phyloP scores from a whole-genome alignment of 306 rosid species.

The Cicer cuneatum region DNA sequence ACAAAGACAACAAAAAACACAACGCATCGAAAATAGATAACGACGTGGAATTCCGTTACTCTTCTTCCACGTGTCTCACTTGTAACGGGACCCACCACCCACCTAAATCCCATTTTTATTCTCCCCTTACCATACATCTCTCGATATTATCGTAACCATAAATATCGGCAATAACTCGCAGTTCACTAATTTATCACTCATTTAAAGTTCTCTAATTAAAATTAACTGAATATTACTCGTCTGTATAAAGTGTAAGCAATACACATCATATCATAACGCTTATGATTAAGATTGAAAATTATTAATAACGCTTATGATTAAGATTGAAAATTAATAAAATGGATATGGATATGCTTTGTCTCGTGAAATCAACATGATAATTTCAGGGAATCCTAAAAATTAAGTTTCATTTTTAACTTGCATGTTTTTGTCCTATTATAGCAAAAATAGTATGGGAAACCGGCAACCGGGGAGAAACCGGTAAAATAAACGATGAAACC shows the following conservation, averaged over 20 bases:
- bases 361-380: constrained; percentile 39
- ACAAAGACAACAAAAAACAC: constrained; percentile 14
- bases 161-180: constrained; percentile 22
- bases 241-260: background rate
- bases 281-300: background rate
- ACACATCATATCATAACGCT: constrained; percentile 3
- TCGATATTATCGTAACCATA: constrained; percentile 34
- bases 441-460: constrained; percentile 22
- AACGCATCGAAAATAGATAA: background rate
- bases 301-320: background rate
- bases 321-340: background rate
- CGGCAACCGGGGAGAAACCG: constrained; percentile 49
- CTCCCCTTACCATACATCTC: background rate
- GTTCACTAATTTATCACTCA: background rate
- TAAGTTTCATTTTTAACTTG: background rate
- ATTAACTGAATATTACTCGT: constrained; percentile 1
- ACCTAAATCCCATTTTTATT: background rate
- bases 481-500: constrained; percentile 51
- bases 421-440: background rate
- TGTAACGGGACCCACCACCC: constrained; percentile 44
- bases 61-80: constrained; percentile 5
- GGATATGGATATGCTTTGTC: background rate
- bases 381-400: constrained; percentile 2
- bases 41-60: constrained; percentile 16
- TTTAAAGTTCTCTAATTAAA: background rate